These are phyloP conservation scores for Ascocoryne sarcoides DNA, from an alignment of 2,329 filamentous ascomycete genomes.

Conservation along the genomic window DNA sequence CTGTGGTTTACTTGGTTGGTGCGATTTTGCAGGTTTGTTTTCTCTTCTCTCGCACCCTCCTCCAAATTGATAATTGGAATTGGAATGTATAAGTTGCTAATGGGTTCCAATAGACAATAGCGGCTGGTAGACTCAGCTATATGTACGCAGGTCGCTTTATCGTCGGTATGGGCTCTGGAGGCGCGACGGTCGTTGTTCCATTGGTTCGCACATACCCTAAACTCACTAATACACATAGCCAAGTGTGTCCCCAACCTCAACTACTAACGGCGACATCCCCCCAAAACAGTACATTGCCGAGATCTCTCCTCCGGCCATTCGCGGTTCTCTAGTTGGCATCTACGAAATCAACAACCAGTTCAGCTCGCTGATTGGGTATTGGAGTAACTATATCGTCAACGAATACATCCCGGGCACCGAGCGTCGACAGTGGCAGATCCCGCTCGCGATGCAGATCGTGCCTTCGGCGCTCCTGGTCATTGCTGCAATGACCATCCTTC, in stretches of 20 bases:
- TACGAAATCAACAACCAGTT: slow-evolving; percentile 25
- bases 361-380: slow-evolving; percentile 18
- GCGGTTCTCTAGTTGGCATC: slow-evolving; percentile 21
- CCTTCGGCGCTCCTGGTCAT: slow-evolving; percentile 26
- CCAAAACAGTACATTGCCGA: slow-evolving; percentile 22
- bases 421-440: slow-evolving; percentile 27
- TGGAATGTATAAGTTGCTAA: too few relatives aligned
- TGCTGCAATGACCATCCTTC: slow-evolving; percentile 46
- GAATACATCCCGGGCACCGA: slow-evolving; percentile 9
- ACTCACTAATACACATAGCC: background rate
- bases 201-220: slow-evolving; percentile 12
- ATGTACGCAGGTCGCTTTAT: slow-evolving; percentile 24
- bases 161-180: slow-evolving; percentile 20
- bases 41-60: background rate
- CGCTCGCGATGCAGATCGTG: slow-evolving; percentile 30
- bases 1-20: slow-evolving; percentile 11
- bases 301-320: slow-evolving; percentile 19
- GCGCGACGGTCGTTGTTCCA: slow-evolving; percentile 19
- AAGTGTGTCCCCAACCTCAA: background rate
- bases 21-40: slow-evolving; percentile 16
- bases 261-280: slow-evolving; percentile 2
- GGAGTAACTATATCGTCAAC: slow-evolving; percentile 21
- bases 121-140: slow-evolving; percentile 12
- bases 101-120: slow-evolving; percentile 22
- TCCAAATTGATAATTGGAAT: too few relatives aligned